Conservation (phyloP, 129 eudicot species). For the Ambrosia artemisiifolia region DNA sequence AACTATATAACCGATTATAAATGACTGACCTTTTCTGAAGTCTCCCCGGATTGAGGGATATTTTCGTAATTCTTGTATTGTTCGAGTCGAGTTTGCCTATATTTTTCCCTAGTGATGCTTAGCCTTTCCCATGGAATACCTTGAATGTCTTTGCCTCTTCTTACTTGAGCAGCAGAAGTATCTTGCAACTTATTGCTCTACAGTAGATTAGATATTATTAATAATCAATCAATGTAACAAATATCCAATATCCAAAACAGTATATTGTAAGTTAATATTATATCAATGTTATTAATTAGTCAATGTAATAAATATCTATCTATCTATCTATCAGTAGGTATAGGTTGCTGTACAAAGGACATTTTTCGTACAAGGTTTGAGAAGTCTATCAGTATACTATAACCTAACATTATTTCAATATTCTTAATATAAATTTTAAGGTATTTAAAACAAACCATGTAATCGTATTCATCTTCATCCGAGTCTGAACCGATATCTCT, state of each 20-base stretch:
- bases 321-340: no score
- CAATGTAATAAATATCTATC: not conserved
- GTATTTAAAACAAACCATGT: slow-evolving; percentile 37
- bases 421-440: not conserved
- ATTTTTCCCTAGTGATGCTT: slow-evolving; percentile 73
- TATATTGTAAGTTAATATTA: not conserved
- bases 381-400: not conserved
- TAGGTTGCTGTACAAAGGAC: no score
- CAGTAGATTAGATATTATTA: slow-evolving; percentile 1
- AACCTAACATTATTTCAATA: slow-evolving; percentile 1
- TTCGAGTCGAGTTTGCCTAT: slow-evolving; percentile 75
- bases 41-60: slow-evolving; percentile 71
- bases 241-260: not conserved
- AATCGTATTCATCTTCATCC: slow-evolving; percentile 65
- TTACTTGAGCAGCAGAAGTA: slow-evolving; percentile 81
- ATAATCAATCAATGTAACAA: not conserved
- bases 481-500: slow-evolving; percentile 64
- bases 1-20: not conserved
- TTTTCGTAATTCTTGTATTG: slow-evolving; percentile 85
- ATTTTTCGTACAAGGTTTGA: no score
- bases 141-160: slow-evolving; percentile 81
- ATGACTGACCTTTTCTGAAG: slow-evolving; percentile 50
- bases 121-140: slow-evolving; percentile 92
- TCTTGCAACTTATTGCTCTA: slow-evolving; percentile 54
- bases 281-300: not conserved